Evolutionary conservation across 2,329 filamentous ascomycete genomes (phyloP).

Genomic region (Helotiales sp.): DNA sequence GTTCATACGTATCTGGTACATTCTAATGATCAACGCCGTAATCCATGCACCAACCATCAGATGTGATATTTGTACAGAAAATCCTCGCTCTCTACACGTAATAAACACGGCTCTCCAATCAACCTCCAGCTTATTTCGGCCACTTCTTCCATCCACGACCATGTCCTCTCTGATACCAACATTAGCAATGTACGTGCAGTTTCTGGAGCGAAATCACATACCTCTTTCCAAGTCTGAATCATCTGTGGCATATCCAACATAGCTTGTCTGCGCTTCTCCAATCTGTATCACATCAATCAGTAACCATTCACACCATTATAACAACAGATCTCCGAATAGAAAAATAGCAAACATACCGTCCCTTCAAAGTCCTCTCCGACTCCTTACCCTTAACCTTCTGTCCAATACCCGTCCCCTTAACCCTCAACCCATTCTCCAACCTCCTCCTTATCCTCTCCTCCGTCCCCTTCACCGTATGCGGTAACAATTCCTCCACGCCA

Average conservation of each 20-base stretch:
- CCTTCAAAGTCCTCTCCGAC: conserved; percentile 84
- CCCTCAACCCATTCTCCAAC: conserved; percentile 76
- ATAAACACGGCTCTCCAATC: background rate
- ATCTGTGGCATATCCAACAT: conserved; percentile 95
- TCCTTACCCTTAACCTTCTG: conserved; percentile 94
- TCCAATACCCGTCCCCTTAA: conserved; percentile 91
- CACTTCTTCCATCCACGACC: conserved; percentile 75
- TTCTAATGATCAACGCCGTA: conserved; percentile 9
- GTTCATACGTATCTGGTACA: background rate
- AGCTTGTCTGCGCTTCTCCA: conserved; percentile 86
- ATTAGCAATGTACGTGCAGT: conserved; percentile 37
- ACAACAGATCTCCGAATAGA: conserved; percentile 27
- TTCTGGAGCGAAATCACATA: conserved; percentile 44
- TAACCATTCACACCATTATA: conserved; percentile 24
- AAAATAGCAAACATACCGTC: conserved; percentile 52
- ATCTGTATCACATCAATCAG: conserved; percentile 45
- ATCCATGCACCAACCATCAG: conserved; percentile 19
- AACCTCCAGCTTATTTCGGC: conserved; percentile 50
- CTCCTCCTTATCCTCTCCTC: conserved; percentile 69
- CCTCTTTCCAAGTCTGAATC: conserved; percentile 91
- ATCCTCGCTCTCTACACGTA: background rate
- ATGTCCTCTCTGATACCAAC: conserved; percentile 58
- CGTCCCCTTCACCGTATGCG: conserved; percentile 73
- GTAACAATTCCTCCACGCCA: conserved; percentile 79
- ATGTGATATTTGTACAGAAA: conserved; percentile 27